Evolutionary conservation across 345 rosid genomes (phyloP), one percentile per base, ranked within the genome.

Genomic region (Abelmoschus esculentus): DNA sequence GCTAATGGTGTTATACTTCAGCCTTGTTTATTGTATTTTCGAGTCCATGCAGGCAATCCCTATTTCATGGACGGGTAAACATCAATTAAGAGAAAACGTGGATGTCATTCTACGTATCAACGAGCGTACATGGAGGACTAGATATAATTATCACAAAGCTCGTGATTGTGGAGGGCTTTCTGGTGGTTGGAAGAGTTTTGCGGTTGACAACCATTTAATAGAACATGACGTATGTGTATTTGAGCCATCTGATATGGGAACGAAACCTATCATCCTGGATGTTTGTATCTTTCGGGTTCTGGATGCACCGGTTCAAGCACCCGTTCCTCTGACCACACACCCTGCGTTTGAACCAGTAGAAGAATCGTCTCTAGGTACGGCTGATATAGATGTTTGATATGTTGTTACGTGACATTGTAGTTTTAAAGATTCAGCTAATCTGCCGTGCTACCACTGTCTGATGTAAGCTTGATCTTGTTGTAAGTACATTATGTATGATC

Each of bases 221-320:
- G 81, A 80, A 72, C 74, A 59, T 69, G 91, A 85, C 61, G 87
- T 73, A 8, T 87, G 91, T 55, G 76, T 85, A 26, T 87, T 87
- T 53, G 68, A 67, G 15, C 86, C 80, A 7, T 74, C 53, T 0
- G 26, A 32, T 61, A 65, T 44, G 29, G 72, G 13, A 31, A 12
- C 32, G 67, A 67, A 68, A 57, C 53, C 72, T 10, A 26, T 82
- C 11, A 15, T 73, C 76, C 77, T 87, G n/a, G 78, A 83, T 28
- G 85, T 82, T 55, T 54, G 52, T 66, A 77, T 83, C 75, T 83
- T 79, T 69, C 83, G 72, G 2, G 83, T 70, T 14, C 55, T 56
- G 32, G 73, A 80, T 9, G 8, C 58, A 54, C 1, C 12, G 19
- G 58, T 18, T 54, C 58, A 54, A 54, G 72, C 71, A 18, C 67